phyloP scores from a whole-genome alignment of 768 basidiomycete genomes.

The Leucosporidium creatinivorum region DNA sequence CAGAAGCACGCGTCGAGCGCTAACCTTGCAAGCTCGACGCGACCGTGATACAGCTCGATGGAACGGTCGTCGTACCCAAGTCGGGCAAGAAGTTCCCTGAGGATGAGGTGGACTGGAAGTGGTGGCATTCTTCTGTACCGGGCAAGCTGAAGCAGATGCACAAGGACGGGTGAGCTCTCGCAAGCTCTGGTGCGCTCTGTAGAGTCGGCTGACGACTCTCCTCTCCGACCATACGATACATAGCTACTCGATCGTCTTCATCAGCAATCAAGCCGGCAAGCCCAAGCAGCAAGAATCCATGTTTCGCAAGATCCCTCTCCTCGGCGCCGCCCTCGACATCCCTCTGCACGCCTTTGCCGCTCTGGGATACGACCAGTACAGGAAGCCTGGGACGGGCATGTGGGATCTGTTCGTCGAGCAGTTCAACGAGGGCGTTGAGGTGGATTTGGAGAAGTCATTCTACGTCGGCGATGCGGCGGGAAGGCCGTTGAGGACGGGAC shows the following conservation, averaged over 20 bases:
- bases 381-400: conserved; percentile 46
- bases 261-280: conserved; percentile 83
- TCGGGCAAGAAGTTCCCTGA: conserved; percentile 47
- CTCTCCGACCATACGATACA: neutral
- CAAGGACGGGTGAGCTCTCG: conserved; percentile 53
- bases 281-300: conserved; percentile 53
- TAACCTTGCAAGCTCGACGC: conserved; percentile 45
- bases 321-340: conserved; percentile 25
- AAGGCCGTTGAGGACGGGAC: neutral
- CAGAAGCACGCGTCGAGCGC: conserved; percentile 38
- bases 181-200: neutral
- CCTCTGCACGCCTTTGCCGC: conserved; percentile 45
- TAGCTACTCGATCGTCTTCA: conserved; percentile 64
- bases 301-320: conserved; percentile 22
- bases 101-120: conserved; percentile 53
- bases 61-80: conserved; percentile 59
- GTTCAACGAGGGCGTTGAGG: conserved; percentile 50
- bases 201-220: neutral
- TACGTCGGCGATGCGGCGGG: conserved; percentile 48
- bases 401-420: conserved; percentile 38
- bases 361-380: conserved; percentile 37
- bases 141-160: conserved; percentile 56
- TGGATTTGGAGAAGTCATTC: conserved; percentile 47
- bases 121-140: conserved; percentile 66
- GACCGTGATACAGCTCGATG: conserved; percentile 79